These are phyloP conservation scores for Tinospora cordifolia DNA, from an alignment of 164 flowering plant species.

Conservation along the genomic window DNA sequence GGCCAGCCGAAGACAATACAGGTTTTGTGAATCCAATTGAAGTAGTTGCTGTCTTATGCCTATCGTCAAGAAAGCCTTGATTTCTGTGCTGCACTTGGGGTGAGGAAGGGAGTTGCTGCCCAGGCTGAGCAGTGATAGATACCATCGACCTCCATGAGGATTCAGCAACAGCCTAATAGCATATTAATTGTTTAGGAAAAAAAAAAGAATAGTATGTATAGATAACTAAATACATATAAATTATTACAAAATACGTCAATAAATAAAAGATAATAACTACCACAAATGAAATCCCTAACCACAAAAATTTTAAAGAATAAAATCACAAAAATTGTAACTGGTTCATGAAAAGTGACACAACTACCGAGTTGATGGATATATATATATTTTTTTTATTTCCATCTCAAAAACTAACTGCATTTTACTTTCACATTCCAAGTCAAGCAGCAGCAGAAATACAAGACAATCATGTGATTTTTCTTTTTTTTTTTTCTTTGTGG, in stretches of 20 bases:
- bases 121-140: slow-evolving; percentile 33
- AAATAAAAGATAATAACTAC: background rate
- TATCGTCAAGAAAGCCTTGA: slow-evolving; percentile 51
- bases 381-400: too few species aligned
- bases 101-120: slow-evolving; percentile 47
- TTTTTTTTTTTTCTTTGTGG: too few species aligned
- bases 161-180: slow-evolving; percentile 26
- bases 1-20: slow-evolving; percentile 37
- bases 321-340: background rate
- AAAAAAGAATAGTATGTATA: background rate
- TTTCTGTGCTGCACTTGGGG: slow-evolving; percentile 57
- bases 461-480: too few species aligned
- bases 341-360: background rate
- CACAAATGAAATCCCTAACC: background rate
- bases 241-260: too few species aligned
- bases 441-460: too few species aligned
- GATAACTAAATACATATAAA: too few species aligned
- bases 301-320: background rate
- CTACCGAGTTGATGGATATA: background rate
- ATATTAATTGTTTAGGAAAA: background rate
- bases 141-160: slow-evolving; percentile 43
- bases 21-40: slow-evolving; percentile 42
- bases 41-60: slow-evolving; percentile 35
- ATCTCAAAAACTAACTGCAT: too few species aligned
- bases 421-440: too few species aligned